Base-by-base conservation (phyloP, 2,329 filamentous ascomycete species). In the Pseudocercospora macadamiae region DNA sequence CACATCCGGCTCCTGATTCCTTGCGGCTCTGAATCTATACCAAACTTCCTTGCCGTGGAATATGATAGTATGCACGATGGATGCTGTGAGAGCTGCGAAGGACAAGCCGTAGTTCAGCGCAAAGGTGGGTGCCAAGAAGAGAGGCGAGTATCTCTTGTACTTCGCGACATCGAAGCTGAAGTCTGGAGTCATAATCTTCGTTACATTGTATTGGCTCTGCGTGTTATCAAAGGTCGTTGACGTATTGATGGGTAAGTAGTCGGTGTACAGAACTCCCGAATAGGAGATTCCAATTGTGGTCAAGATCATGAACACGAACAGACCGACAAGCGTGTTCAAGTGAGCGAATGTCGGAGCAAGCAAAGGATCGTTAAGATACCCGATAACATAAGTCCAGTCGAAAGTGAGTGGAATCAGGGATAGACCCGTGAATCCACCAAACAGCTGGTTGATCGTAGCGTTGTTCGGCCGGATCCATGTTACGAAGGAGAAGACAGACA, bases 391-490 rank as follows among this genome's bases (percentile, higher is more conserved):
- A 0, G 90, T 89, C 91, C 91, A 96, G 76, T 96, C 91, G 68
- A 96, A 95, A 0, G 91, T 95, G 68, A 96, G 70, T 0, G 91
- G 91, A 62, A 96, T 91, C 28, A 96, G 76, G 1, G 91, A 91
- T 10, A 96, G 82, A 2, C 91, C 91, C 1, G 90, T 93, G n/a
- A 86, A 84, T 14, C 93, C 89, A 19, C 91, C 91, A 70, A 96
- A 96, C 64, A 96, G 78, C 72, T 95, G 95, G 23, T 91, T 88
- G 47, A 96, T 78, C 5, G 93, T 86, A 12, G 93, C 89, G 67
- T 88, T 95, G 66, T 91, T 86, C 0, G 91, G 91, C 4, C 89
- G 89, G 71, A 95, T 90, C 91, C 91, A 96, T 2, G 91, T 96
- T 59, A 95, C 80, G 60, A 95, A 88, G 73, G 87, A 95, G 80